Evolutionary conservation across 2,329 filamentous ascomycete genomes (phyloP).

Genomic region (Ambrosiella beaveri): DNA sequence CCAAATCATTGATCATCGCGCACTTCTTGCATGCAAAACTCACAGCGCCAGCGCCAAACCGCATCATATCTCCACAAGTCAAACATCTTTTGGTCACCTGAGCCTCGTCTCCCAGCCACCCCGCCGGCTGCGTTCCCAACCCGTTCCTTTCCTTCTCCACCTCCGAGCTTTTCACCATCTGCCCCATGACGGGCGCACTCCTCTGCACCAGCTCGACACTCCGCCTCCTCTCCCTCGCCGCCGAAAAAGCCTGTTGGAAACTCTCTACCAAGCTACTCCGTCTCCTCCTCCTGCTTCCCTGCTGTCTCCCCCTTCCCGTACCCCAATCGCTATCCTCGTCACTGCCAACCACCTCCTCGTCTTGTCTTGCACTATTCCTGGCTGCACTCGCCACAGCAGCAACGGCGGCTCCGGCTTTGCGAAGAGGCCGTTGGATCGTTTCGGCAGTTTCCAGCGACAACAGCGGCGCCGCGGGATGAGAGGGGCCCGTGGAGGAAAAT

Average conservation of each 20-base stretch:
- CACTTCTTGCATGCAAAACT: neutral
- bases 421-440: neutral
- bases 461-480: neutral
- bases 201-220: neutral
- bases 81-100: neutral
- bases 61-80: neutral
- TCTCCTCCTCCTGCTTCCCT: neutral
- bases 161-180: neutral
- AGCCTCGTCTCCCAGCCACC: neutral
- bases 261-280: neutral
- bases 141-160: neutral
- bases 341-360: neutral
- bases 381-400: constrained; percentile 1
- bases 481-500: neutral
- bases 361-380: neutral
- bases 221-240: neutral
- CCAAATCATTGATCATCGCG: neutral
- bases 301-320: neutral
- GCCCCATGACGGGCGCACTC: neutral
- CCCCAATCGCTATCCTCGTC: neutral
- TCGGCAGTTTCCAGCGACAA: neutral
- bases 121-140: neutral
- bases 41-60: neutral
- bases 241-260: neutral
- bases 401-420: constrained; percentile 8